Evolutionary conservation across 345 rosid species (phyloP), one percentile per base, ranked within the genome.

Genomic region (Gossypium australe): DNA sequence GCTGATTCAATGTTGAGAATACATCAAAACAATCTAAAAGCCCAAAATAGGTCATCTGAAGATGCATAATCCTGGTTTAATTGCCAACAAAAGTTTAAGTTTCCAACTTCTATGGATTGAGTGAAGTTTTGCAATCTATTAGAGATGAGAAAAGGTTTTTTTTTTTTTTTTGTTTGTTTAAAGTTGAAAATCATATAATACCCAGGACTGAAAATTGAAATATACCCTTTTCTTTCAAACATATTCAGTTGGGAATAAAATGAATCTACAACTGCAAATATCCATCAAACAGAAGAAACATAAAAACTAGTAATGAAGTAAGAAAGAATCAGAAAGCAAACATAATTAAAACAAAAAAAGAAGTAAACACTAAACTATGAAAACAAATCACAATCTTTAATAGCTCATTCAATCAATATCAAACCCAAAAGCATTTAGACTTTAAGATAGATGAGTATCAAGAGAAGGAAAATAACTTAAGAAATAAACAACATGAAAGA

Each of bases 341-440:
- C 7, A 8, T 1, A 55, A n/a, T 55, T 2, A n/a, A 55, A 56
- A n/a, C 18, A 20, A 10, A 22, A 9, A 24, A 57, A 22, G 12
- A 56, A 56, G 41, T 5, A 34, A 34, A 34, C 41, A 20, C 61
- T 56, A 22, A 22, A 25, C 20, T 58, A 13, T 34, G 20, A 52
- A 72, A 52, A 67, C 56, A 67, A 56, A 60, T 5, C 41, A 34
- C 41, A 34, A 34, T 45, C 44, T 51, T 45, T 25, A 12, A 24
- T 58, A 49, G 69, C 73, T 60, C 58, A 76, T 73, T 61, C 68
- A 69, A 67, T 44, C 66, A 51, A 76, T 80, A 82, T 73, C 78
- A 75, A 77, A 59, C 24, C 12, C 22, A 43, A 59, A 27, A 48
- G 20, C 10, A 58, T 51, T 45, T 79, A n/a, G 16, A 47, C 57